Evolutionary conservation across 2,329 filamentous ascomycete species (phyloP), one percentile per base, ranked within the genome.

Genomic region (Neofusicoccum umdonicola): DNA sequence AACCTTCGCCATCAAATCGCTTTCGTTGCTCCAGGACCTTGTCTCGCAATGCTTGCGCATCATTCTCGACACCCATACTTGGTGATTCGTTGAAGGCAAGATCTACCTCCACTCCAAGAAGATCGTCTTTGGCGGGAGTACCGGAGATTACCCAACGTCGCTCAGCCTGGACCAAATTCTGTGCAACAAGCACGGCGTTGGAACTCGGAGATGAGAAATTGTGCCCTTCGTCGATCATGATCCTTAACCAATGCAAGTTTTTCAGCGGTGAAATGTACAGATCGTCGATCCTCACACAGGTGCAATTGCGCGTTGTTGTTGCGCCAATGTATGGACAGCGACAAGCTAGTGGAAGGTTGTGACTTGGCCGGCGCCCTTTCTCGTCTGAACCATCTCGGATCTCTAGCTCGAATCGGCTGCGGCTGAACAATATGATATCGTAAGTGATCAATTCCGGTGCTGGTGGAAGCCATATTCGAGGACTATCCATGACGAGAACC

Each of bases 141-240:
- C 94, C 94, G 0, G 91, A 96, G 0, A 97, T 90, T 3, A 96
- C 87, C 94, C 94, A 97, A 9, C 90, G 87, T 17, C 91, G 86
- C 52, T 92, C 88, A 15, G 92, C 80, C 42, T 73, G 76, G 4
- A 83, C 74, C 27, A 88, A 80, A 58, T 82, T 83, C 78, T 65
- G 54, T 4, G 87, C 78, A 8, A 88, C 80, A 15, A 82, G 74
- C 4, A 85, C 81, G 37, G 86, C 84, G 51, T 81, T 84, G 1
- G 87, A 92, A 2, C 44, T 84, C 0, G 85, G 85, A 42, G 90
- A 89, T 0, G 92, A 91, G 65, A 97, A 88, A 66, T 86, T 90
- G 74, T 97, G 93, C 0, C 94, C 94, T 81, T 97, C 94, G 68
- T 98, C 94, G 17, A 96, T 90, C 51, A 98, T 93, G 52, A 96